phyloP scores from a whole-genome alignment of 1,284 basidiomycete species.

The Trichosporon asahii region DNA sequence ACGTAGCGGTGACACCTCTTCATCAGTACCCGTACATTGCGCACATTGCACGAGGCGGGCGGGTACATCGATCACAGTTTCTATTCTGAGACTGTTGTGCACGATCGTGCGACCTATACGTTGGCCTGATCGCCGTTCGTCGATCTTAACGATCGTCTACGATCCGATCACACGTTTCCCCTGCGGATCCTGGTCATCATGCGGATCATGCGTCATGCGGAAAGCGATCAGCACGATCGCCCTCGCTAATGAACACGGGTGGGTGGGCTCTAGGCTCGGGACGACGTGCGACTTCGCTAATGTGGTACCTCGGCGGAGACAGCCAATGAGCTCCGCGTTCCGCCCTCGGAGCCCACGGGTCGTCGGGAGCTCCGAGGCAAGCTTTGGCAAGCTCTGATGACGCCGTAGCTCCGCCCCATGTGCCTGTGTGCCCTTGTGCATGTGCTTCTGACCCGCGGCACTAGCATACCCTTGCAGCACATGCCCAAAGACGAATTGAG shows the following conservation, averaged over 20 bases:
- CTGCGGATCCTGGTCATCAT: background rate
- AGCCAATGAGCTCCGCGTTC: too few relatives aligned
- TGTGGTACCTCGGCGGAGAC: too few relatives aligned
- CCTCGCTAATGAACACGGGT: background rate
- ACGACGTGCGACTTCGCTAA: too few relatives aligned
- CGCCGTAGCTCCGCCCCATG: too few relatives aligned
- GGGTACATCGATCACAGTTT: background rate
- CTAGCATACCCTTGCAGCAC: background rate
- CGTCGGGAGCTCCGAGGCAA: too few relatives aligned
- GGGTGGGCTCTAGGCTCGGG: too few relatives aligned
- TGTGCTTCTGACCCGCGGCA: too few relatives aligned
- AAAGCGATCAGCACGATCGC: background rate
- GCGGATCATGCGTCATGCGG: too few relatives aligned
- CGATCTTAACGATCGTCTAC: too few relatives aligned
- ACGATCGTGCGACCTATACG: background rate
- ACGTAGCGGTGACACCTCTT: background rate
- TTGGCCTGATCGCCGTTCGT: background rate
- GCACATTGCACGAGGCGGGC: background rate
- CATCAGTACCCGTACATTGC: background rate
- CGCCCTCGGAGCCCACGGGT: too few relatives aligned
- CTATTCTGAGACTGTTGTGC: background rate
- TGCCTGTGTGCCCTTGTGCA: too few relatives aligned
- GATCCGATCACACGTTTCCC: background rate
- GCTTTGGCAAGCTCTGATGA: too few relatives aligned
- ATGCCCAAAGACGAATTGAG: background rate